Evolutionary conservation across 805 yeast genomes (phyloP), one percentile per base, ranked within the genome.

Genomic region (Saturnispora quitensis): DNA sequence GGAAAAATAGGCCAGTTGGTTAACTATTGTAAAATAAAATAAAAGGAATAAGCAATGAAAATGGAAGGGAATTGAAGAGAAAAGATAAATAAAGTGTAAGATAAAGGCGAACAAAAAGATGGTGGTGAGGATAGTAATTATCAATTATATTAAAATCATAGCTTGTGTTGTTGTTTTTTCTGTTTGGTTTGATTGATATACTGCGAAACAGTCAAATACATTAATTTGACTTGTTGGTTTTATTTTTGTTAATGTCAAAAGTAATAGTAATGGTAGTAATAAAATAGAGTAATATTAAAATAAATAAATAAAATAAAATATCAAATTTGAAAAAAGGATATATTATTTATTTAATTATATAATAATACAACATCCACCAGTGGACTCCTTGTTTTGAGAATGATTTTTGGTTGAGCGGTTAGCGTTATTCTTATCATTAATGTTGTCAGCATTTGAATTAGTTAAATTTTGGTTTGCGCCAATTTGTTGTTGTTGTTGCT

Each of bases 361-460:
- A 38, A 68, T 61, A 33, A 56, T 54, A 61, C 71, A 67, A 53
- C 71, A 68, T 12, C 71, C 71, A 48, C 70, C 66, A 42, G 60
- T 59, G 43, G 59, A 60, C 22, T 50, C 51, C 22, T 52, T 48
- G 43, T 55, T 51, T 38, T 38, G 42, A 18, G 46, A 53, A 51
- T 28, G 55, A 43, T 47, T 52, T 38, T 38, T 38, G 3, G 42
- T 18, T 38, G 42, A 28, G 28, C 48, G 22, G 18, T 40, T 27
- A 25, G 40, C 47, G 22, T 47, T n/a, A 40, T 43, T 46, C 34
- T 18, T 17, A 24, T 10, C 28, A 25, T 7, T 33, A 34, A 20
- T 38, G 12, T 44, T 44, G 10, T 42, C 25, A 31, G 10, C 35
- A 25, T 33, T 47, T 33, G 52, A 31, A 40, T 55, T 28, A 15